Conservation (phyloP, 805 yeast genomes). For the Lachancea quebecensis region DNA sequence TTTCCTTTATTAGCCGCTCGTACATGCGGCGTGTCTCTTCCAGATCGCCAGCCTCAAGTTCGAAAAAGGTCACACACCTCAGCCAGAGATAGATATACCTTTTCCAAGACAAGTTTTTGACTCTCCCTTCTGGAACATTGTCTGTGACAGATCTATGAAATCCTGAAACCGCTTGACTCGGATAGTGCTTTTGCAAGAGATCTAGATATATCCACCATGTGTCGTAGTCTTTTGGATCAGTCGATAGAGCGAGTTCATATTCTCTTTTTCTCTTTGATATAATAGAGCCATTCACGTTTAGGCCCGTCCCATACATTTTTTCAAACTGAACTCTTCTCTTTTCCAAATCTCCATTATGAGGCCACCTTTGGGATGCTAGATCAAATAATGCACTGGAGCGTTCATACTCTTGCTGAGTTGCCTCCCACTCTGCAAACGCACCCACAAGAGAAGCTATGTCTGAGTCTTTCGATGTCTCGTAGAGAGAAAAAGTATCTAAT, state of each 20-base stretch:
- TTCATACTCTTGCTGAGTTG: slow-evolving; percentile 49
- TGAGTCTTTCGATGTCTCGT: slow-evolving; percentile 24
- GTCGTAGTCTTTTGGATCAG: slow-evolving; percentile 56
- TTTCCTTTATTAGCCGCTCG: slow-evolving; percentile 37
- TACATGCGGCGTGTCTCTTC: slow-evolving; percentile 46
- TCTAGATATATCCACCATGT: slow-evolving; percentile 76
- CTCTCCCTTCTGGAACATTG: slow-evolving; percentile 23
- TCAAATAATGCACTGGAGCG: slow-evolving; percentile 54
- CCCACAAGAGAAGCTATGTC: slow-evolving; percentile 37
- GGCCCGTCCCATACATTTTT: slow-evolving; percentile 52
- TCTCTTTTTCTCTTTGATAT: slow-evolving; percentile 45
- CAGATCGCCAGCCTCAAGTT: slow-evolving; percentile 38
- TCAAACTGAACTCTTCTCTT: slow-evolving; percentile 51
- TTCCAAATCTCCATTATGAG: slow-evolving; percentile 33
- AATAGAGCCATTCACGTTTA: slow-evolving; percentile 47
- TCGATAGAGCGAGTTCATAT: slow-evolving; percentile 44
- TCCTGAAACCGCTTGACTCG: slow-evolving; percentile 8
- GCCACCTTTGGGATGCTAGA: slow-evolving; percentile 42
- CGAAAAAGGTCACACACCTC: slow-evolving; percentile 55
- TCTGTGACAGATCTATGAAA: slow-evolving; percentile 16
- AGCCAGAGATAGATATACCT: slow-evolving; percentile 68
- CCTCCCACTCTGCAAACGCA: slow-evolving; percentile 65
- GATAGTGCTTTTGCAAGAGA: slow-evolving; percentile 38
- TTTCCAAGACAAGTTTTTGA: slow-evolving; percentile 51
- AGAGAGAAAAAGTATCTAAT: slow-evolving; percentile 43